Evolutionary conservation across 1,284 basidiomycete species (phyloP), one percentile per base, ranked within the genome.

Genomic region (Irpex lacteus): DNA sequence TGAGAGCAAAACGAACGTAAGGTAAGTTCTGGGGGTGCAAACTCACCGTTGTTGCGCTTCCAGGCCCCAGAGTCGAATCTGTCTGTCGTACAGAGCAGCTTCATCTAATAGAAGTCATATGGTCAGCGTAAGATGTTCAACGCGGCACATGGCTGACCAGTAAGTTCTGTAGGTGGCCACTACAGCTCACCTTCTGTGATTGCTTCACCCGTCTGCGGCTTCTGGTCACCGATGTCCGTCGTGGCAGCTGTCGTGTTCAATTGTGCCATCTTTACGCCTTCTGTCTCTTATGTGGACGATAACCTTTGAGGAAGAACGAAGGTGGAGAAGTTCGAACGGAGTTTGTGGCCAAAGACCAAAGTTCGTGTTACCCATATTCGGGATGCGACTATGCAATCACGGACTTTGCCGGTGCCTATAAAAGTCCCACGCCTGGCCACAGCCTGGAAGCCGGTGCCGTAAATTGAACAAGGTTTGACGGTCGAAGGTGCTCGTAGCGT

Each of bases 41-140:
- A 75, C 81, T 70, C 67, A 95, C 95, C 90, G 85, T 77, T 97
- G 95, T 76, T 99, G 97, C 34, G 98, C 97, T 76, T 98, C 97
- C 36, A 98, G 85, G 54, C 98, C 97, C 97, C 97, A 99, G 66
- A 98, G 80, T 34, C 98, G 88, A 80, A 99, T 98, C 78, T 98
- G 97, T 49, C 97, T 90, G 78, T 98, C 97, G 76, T 99, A 98
- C 36, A 98, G 78, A 4, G 91, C 91, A 15, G 91, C 93, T 74
- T 95, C 92, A 76, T 91, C 92, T 90, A 67, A 63, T 50, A 37
- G 18, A 18, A 26, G 50, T 53, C 4, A 53, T 53, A 26, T 53
- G 50, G 50, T 53, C 50, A 53, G 50, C 18, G 18, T 18, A 18
- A 53, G 11, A 53, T 9, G 18, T 53, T 26, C 50, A 15, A 9